Percentiles rank a stretch among this genome's conserved stretches.
Evolutionary conservation across 306 rosid species (phyloP).

Genomic region (Sindora glabra): DNA sequence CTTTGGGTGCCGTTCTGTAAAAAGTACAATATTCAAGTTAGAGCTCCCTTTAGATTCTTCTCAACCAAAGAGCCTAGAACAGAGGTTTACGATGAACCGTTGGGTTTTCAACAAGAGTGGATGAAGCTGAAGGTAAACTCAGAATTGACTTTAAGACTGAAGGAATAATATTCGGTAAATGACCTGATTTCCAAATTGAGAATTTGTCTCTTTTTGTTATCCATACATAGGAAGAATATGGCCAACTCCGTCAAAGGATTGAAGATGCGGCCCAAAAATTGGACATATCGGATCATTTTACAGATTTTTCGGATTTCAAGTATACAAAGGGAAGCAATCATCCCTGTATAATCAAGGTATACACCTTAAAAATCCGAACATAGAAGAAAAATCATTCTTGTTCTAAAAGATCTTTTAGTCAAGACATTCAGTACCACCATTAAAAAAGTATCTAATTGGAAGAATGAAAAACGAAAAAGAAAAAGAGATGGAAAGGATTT

Average conservation of each 20-base stretch:
- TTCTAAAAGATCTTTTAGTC: too few relatives aligned
- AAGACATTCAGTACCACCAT: too few relatives aligned
- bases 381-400: too few relatives aligned
- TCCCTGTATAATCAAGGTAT: not conserved
- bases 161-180: too few relatives aligned
- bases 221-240: not conserved
- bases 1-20: constrained; percentile 38
- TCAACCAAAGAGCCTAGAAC: not conserved
- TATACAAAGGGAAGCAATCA: not conserved
- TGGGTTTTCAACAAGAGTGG: constrained; percentile 16
- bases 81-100: not conserved
- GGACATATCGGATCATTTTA: not conserved
- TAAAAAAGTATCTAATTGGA: too few relatives aligned
- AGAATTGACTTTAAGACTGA: not conserved
- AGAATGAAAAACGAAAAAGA: too few relatives aligned
- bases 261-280: not conserved
- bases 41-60: constrained; percentile 40
- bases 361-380: too few relatives aligned
- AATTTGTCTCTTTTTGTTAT: not conserved
- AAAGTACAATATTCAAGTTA: constrained; percentile 20
- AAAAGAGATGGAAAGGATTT: too few relatives aligned
- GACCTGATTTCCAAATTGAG: too few relatives aligned
- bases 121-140: constrained; percentile 21
- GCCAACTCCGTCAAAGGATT: not conserved
- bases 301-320: not conserved